Evolutionary conservation across 768 basidiomycete genomes (phyloP).

Genomic region (Hericium coralloides): DNA sequence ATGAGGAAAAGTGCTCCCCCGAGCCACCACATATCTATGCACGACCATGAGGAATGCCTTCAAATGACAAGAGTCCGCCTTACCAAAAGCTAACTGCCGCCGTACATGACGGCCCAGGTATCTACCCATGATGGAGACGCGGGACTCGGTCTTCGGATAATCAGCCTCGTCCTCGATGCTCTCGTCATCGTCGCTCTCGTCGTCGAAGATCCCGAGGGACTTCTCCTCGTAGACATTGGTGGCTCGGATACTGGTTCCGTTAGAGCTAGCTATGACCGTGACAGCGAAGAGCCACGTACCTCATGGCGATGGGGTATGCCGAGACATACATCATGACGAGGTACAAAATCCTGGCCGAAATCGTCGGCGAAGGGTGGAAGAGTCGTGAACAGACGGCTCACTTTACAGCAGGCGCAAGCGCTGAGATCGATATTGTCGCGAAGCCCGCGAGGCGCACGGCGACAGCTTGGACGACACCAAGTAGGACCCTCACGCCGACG

Average conservation of each 20-base stretch:
- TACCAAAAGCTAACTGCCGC: slow-evolving; percentile 44
- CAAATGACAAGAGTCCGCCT: background rate
- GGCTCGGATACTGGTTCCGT: slow-evolving; percentile 30
- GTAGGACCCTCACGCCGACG: slow-evolving; percentile 54
- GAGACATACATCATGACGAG: slow-evolving; percentile 87
- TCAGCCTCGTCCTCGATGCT: slow-evolving; percentile 17
- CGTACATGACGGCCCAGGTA: slow-evolving; percentile 33
- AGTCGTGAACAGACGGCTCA: slow-evolving; percentile 23
- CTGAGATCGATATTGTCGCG: slow-evolving; percentile 53
- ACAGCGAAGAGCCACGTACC: slow-evolving; percentile 26
- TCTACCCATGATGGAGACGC: slow-evolving; percentile 27
- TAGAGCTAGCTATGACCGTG: too few species aligned
- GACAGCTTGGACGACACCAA: slow-evolving; percentile 70
- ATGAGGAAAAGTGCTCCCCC: slow-evolving; percentile 37
- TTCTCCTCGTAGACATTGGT: slow-evolving; percentile 44
- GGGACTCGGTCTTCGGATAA: slow-evolving; percentile 11
- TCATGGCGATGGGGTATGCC: slow-evolving; percentile 69
- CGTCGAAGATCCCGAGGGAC: slow-evolving; percentile 37
- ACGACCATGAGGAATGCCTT: background rate
- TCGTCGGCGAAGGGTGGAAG: background rate
- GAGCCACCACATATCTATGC: slow-evolving; percentile 40
- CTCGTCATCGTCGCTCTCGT: slow-evolving; percentile 22
- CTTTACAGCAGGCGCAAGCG: slow-evolving; percentile 84
- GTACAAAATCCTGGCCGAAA: slow-evolving; percentile 57
- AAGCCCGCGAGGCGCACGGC: slow-evolving; percentile 88